Percentiles rank a stretch among this genome's conserved stretches.
Evolutionary conservation across 2,329 filamentous ascomycete genomes (phyloP).

Genomic region (Zalaria sp.): DNA sequence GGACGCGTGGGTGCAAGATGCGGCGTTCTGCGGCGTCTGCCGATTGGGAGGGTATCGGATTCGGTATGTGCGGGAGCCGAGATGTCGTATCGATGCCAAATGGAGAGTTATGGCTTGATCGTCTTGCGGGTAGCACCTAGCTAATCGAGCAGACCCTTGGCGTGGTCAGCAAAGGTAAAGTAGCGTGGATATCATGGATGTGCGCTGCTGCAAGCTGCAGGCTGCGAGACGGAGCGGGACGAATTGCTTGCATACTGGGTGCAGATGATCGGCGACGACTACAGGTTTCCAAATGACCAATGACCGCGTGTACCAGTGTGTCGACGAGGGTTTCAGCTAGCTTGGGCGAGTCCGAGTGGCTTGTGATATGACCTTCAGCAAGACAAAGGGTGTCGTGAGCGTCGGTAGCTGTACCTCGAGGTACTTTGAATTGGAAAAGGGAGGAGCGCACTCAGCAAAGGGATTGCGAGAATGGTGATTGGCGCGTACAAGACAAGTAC

Average conservation of each 20-base stretch:
- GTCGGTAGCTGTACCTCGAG: neutral
- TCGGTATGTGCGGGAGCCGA: slow-evolving; percentile 1
- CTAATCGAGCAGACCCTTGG: too few relatives aligned
- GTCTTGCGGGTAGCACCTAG: too few relatives aligned
- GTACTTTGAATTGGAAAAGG: neutral
- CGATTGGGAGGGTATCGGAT: slow-evolving; percentile 3
- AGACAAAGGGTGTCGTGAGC: slow-evolving; percentile 8
- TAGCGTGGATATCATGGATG: too few relatives aligned
- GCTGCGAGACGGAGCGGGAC: neutral
- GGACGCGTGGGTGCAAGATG: neutral
- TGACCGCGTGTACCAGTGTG: neutral
- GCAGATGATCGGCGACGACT: slow-evolving; percentile 35
- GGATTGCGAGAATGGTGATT: too few relatives aligned
- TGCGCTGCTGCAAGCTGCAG: neutral
- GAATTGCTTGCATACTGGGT: slow-evolving; percentile 24
- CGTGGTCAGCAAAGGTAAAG: too few relatives aligned
- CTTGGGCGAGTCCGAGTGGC: neutral
- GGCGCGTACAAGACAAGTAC: too few relatives aligned
- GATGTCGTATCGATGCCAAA: too few relatives aligned
- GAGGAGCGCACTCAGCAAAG: slow-evolving; percentile 4
- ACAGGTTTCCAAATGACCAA: neutral
- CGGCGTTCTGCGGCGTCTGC: slow-evolving; percentile 3
- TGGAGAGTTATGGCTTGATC: too few relatives aligned
- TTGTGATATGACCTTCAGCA: slow-evolving; percentile 6
- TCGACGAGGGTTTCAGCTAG: slow-evolving; percentile 1